Conservation (phyloP, 345 rosid species). For the Eucalyptus pauciflora region DNA sequence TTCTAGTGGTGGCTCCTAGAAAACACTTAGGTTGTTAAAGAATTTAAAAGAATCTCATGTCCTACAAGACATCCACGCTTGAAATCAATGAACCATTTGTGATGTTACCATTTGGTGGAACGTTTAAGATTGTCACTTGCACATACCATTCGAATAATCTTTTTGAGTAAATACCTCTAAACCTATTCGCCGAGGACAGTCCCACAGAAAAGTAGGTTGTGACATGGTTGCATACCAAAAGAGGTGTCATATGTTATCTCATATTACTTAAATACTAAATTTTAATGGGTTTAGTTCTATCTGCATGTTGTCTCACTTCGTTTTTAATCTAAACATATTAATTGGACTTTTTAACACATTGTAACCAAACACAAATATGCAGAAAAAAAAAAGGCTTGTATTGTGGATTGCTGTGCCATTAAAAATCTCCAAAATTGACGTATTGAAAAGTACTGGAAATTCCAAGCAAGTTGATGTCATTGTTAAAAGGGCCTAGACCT, state of each 20-base stretch:
- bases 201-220: background rate
- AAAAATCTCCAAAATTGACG: background rate
- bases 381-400: too few relatives aligned
- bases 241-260: background rate
- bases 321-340: background rate
- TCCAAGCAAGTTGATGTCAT: background rate
- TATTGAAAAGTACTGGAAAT: background rate
- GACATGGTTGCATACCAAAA: too few relatives aligned
- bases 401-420: background rate
- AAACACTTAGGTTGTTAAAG: too few relatives aligned
- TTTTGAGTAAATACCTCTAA: too few relatives aligned
- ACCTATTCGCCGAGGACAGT: background rate
- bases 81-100: background rate
- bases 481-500: too few relatives aligned
- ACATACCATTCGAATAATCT: too few relatives aligned
- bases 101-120: background rate
- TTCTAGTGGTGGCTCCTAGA: background rate
- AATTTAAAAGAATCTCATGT: background rate
- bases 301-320: background rate
- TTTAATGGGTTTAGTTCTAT: background rate
- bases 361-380: background rate
- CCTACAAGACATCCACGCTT: accelerated
- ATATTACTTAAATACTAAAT: too few relatives aligned
- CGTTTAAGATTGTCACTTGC: background rate
- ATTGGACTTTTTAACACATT: background rate